Conservation (phyloP, 225 moss, liverwort and hornwort species). For the Bryoerythrophyllum caledonicum region DNA sequence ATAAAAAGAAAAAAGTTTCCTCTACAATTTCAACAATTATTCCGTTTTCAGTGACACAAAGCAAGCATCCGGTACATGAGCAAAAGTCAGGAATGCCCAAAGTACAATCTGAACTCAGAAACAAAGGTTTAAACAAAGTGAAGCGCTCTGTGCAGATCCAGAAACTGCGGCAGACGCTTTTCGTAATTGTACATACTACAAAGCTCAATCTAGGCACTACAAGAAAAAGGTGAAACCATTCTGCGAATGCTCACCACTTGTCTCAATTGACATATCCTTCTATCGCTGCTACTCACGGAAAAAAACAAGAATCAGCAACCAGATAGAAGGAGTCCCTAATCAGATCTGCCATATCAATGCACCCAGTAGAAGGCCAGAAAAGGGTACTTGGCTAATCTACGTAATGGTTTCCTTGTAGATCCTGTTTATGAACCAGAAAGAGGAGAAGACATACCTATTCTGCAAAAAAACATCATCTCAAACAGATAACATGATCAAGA, state of each 20-base stretch:
- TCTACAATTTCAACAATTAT: neutral
- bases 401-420: neutral
- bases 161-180: slow-evolving; percentile 14
- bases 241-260: neutral
- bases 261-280: neutral
- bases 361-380: slow-evolving; percentile 2
- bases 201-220: neutral
- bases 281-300: slow-evolving; percentile 9
- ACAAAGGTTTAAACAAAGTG: neutral
- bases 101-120: neutral
- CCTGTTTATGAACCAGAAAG: slow-evolving; percentile 14
- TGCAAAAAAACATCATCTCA: slow-evolving; percentile 24
- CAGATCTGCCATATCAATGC: neutral
- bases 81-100: no score
- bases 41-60: neutral
- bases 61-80: no score
- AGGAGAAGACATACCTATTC: slow-evolving; percentile 8
- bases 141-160: neutral
- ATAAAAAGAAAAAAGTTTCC: no score
- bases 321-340: neutral
- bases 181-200: neutral
- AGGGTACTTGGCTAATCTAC: neutral
- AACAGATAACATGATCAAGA: slow-evolving; percentile 1
- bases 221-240: neutral
- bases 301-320: neutral